These are phyloP conservation scores for Phyllosticta ampelicida DNA, from an alignment of 2,329 filamentous ascomycete species.

Conservation along the genomic window DNA sequence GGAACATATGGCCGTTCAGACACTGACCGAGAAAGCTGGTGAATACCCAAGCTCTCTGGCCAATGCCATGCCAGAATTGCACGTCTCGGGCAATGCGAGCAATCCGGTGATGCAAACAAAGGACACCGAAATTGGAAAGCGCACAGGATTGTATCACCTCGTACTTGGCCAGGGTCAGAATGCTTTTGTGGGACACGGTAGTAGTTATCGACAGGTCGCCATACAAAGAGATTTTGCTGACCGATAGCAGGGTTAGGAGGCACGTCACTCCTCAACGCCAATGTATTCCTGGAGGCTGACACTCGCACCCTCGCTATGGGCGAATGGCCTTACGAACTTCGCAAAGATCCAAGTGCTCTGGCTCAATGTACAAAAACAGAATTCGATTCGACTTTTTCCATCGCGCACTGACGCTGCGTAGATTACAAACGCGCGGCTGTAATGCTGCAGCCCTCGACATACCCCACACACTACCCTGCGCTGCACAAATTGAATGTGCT, in stretches of 20 bases:
- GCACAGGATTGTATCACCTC: constrained; percentile 53
- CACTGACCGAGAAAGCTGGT: constrained; percentile 30
- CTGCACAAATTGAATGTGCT: constrained; percentile 50
- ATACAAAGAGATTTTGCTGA: neutral
- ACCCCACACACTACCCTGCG: constrained; percentile 47
- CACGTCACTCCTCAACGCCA: constrained; percentile 56
- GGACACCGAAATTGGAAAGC: constrained; percentile 39
- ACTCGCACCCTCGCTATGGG: constrained; percentile 42
- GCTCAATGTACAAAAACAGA: constrained; percentile 38
- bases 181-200: constrained; percentile 49
- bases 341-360: constrained; percentile 30
- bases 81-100: constrained; percentile 45
- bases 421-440: constrained; percentile 47
- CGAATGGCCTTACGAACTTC: constrained; percentile 50
- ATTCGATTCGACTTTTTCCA: neutral
- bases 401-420: constrained; percentile 19
- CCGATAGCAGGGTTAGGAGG: constrained; percentile 45
- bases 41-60: constrained; percentile 46
- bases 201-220: constrained; percentile 12
- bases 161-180: constrained; percentile 54
- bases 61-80: constrained; percentile 43
- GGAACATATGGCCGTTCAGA: neutral
- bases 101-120: constrained; percentile 34
- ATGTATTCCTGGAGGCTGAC: constrained; percentile 54
- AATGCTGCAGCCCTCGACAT: constrained; percentile 49